Evolutionary conservation across 257 asterid genomes (phyloP), one percentile per base, ranked within the genome.

Genomic region (Nicotiana attenuata): DNA sequence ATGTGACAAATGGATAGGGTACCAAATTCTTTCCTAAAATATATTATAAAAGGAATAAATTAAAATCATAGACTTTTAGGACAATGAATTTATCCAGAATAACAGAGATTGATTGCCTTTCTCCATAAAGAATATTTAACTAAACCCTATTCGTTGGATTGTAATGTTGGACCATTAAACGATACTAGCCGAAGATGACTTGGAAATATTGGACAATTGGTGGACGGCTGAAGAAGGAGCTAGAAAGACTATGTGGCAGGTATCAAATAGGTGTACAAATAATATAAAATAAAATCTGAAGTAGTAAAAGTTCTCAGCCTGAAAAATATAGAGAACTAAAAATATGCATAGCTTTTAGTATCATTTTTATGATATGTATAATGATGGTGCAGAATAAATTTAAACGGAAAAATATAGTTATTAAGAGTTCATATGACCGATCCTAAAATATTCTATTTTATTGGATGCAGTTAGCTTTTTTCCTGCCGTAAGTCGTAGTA

Each of bases 211-310:
- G 15, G 77, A 11, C n/a, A 20, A 20, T n/a, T n/a, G n/a, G n/a
- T n/a, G 20, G n/a, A 41, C 10, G n/a, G 33, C 56, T 69, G 77
- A 57, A 41, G 22, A 55, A 19, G 77, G 56, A 38, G 77, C 77
- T 69, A 69, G 77, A 69, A 41, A 41, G 77, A n/a, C 20, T 66
- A 69, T 56, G 57, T 69, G 77, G 77, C n/a, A n/a, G n/a, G 19
- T 69, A 26, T 41, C 13, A 7, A 8, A 35, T 35, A 33, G 10
- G 28, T 67, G 6, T 19, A 67, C n/a, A 1, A 67, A 65, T 65
- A 65, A 65, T 29, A 65, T n/a, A n/a, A n/a, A n/a, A 33, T 19
- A 19, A 66, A 33, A 66, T 16, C 33, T 2, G 5, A 13, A 33
- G 52, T 66, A 17, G 0, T 24, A 33, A 33, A 17, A 17, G 24